Percentiles rank a stretch among this genome's conserved stretches.
Conservation (phyloP, 306 rosid species). For the Casuarina glauca region DNA sequence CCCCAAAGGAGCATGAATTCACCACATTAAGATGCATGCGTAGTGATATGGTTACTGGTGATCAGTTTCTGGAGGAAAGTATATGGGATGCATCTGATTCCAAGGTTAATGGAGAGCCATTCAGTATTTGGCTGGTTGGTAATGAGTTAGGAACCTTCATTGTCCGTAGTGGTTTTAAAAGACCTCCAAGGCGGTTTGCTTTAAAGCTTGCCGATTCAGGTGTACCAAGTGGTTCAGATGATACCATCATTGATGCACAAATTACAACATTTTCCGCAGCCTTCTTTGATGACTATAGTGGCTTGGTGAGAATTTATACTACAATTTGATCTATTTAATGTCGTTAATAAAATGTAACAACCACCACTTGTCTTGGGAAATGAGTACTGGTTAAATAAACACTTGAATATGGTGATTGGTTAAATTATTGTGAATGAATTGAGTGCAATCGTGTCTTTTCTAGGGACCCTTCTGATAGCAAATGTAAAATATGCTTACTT, state of each 20-base stretch:
- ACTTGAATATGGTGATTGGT: background rate
- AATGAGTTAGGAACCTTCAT: constrained; percentile 87
- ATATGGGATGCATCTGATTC: constrained; percentile 90
- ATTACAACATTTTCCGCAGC: constrained; percentile 81
- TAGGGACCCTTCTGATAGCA: background rate
- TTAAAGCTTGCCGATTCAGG: constrained; percentile 72
- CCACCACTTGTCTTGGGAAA: background rate
- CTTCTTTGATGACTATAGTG: constrained; percentile 96
- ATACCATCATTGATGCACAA: constrained; percentile 73
- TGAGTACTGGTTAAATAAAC: background rate
- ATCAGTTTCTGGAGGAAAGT: constrained; percentile 80
- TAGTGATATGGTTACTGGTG: constrained; percentile 83
- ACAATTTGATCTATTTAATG: constrained; percentile 17
- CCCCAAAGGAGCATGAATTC: constrained; percentile 70
- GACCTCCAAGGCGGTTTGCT: constrained; percentile 91
- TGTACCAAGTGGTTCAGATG: constrained; percentile 71
- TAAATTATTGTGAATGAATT: background rate
- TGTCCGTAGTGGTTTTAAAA: constrained; percentile 79
- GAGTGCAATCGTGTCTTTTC: background rate
- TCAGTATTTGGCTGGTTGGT: constrained; percentile 84
- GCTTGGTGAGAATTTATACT: constrained; percentile 76
- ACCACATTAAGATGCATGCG: constrained; percentile 80
- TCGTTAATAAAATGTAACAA: background rate
- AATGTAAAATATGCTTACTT: background rate
- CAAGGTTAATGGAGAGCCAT: constrained; percentile 54